A percentile compares a stretch with the other conserved stretches of the same genome.
Conservation (phyloP, 2,329 filamentous ascomycete species). For the Exophiala spinifera region DNA sequence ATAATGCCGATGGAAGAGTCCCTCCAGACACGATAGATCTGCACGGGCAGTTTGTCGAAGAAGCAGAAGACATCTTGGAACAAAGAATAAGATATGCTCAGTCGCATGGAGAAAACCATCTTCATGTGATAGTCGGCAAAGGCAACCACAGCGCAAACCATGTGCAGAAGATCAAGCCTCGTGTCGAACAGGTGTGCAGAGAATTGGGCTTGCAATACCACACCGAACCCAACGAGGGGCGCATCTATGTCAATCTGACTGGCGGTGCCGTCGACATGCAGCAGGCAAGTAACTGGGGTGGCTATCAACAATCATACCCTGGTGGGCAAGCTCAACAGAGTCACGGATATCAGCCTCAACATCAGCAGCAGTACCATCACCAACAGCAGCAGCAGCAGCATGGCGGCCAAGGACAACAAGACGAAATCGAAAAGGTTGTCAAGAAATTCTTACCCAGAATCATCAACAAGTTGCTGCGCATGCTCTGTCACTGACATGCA, state of each 20-base stretch:
- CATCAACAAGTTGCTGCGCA: slow-evolving; percentile 53
- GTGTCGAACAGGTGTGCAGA: slow-evolving; percentile 80
- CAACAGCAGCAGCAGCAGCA: slow-evolving; percentile 42
- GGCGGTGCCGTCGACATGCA: slow-evolving; percentile 59
- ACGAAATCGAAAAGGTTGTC: slow-evolving; percentile 59
- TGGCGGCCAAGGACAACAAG: slow-evolving; percentile 49
- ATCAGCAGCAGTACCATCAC: slow-evolving; percentile 40
- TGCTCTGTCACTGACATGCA: slow-evolving; percentile 12
- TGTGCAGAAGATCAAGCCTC: slow-evolving; percentile 92
- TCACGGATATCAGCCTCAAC: slow-evolving; percentile 37
- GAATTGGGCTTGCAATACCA: slow-evolving; percentile 78
- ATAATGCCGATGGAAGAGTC: slow-evolving; percentile 76
- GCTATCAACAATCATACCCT: slow-evolving; percentile 34
- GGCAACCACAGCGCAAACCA: slow-evolving; percentile 81
- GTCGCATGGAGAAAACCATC: slow-evolving; percentile 69
- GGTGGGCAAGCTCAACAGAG: slow-evolving; percentile 38
- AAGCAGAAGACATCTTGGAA: slow-evolving; percentile 87
- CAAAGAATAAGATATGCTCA: slow-evolving; percentile 77
- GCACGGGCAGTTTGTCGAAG: slow-evolving; percentile 90
- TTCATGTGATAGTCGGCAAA: slow-evolving; percentile 95
- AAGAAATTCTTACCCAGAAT: slow-evolving; percentile 60
- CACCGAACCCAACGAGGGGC: slow-evolving; percentile 84
- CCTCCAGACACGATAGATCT: slow-evolving; percentile 83
- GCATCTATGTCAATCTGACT: slow-evolving; percentile 83
- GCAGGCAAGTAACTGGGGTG: slow-evolving; percentile 26